Evolutionary conservation across 164 flowering plant genomes (phyloP).

Genomic region (Chimonanthus salicifolius): DNA sequence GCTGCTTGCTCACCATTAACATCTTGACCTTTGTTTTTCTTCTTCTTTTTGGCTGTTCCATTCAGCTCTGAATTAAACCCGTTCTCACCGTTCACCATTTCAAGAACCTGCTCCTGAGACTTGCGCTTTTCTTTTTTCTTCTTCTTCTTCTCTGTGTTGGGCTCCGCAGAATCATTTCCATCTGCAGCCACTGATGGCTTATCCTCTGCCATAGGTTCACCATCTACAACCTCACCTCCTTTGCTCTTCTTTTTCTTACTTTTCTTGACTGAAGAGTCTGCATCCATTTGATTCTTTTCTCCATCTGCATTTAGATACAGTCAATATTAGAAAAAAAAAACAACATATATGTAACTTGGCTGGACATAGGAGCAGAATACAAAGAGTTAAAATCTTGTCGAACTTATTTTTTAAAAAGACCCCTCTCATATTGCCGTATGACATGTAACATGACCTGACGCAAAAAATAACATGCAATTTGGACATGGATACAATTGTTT

Average conservation of each 20-base stretch:
- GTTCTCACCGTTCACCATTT: slow-evolving; percentile 24
- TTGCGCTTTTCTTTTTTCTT: slow-evolving; percentile 62
- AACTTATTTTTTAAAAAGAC: not conserved
- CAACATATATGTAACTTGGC: not conserved
- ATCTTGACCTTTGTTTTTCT: slow-evolving; percentile 42
- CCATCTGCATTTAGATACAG: slow-evolving; percentile 18
- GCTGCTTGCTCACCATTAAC: slow-evolving; percentile 22
- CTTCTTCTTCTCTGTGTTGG: slow-evolving; percentile 50
- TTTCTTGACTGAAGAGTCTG: slow-evolving; percentile 41
- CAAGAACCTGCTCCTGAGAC: slow-evolving; percentile 25
- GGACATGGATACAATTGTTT: not conserved
- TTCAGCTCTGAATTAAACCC: slow-evolving; percentile 30
- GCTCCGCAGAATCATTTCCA: slow-evolving; percentile 33
- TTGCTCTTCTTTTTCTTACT: slow-evolving; percentile 63
- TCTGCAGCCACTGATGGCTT: slow-evolving; percentile 26
- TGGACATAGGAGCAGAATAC: not conserved
- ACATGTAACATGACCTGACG: not conserved
- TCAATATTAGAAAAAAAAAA: not conserved
- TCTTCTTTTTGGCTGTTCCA: slow-evolving; percentile 60
- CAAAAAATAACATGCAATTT: not conserved
- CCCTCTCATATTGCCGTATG: not conserved
- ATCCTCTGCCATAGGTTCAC: slow-evolving; percentile 30
- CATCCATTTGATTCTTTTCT: slow-evolving; percentile 27
- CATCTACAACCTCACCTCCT: slow-evolving; percentile 20
- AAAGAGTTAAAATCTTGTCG: not conserved